Evolutionary conservation across 192 early-diverging fungal species (phyloP), one percentile per base, ranked within the genome.

Genomic region (Coemansia sp.): DNA sequence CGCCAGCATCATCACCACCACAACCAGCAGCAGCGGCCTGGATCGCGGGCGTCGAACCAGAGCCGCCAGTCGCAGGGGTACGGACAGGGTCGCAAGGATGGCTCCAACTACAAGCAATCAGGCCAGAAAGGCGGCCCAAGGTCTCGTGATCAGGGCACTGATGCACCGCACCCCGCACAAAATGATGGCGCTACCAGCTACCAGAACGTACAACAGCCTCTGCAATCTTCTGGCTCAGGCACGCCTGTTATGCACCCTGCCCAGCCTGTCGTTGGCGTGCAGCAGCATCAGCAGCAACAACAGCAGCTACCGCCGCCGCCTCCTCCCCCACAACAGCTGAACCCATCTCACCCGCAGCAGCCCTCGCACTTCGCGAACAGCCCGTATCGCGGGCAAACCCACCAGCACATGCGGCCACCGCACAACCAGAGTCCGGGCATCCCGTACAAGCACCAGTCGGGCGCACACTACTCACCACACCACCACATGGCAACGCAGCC

Each of bases 361-460:
- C 59, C 57, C 1, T 38, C 68, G 26, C 76, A 74, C 68, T 78
- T 75, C 43, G 51, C 64, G 20, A 66, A 63, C 60, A 66, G 44
- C 62, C 80, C 75, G 5, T 78, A 83, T 34, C 75, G 80, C 68
- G 67, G 69, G 1, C 73, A 75, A 46, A 55, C 67, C n/a, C 71
- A 69, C 53, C 69, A 65, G 36, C 80, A 83, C 59, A 67, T 74
- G 33, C 76, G 80, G 0, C 79, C 75, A 2, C 72, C 71, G n/a
- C 80, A 74, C 62, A 75, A 26, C 68, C 75, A 83, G 65, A 62
- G 72, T 57, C 76, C 69, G 12, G 39, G 62, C 56, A 67, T 64
- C 12, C 59, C 64, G 5, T 83, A 77, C 76, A 77, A 83, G 64
- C 75, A 63, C 7, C 80, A 77, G 80, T 16, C 67, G 51, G 72